These are phyloP conservation scores for Phytophthora sojae DNA, from an alignment of 352 stramenopile genomes.

Conservation along the genomic window DNA sequence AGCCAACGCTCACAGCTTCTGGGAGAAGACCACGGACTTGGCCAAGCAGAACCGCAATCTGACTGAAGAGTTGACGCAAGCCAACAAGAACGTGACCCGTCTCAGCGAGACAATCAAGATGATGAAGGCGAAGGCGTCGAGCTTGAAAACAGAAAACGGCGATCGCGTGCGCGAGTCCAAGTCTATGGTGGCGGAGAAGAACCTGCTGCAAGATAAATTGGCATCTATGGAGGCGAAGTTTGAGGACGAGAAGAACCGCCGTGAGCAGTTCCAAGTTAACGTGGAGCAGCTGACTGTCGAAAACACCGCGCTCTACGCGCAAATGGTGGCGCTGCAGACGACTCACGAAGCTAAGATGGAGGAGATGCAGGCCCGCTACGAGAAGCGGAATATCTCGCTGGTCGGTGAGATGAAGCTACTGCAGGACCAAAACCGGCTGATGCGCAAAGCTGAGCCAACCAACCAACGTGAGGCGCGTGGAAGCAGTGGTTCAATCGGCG, in stretches of 20 bases:
- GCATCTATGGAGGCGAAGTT: slow-evolving; percentile 74
- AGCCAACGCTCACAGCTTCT: slow-evolving; percentile 78
- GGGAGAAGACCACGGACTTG: slow-evolving; percentile 89
- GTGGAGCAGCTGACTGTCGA: slow-evolving; percentile 87
- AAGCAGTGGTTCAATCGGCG: slow-evolving; percentile 9
- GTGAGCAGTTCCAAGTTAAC: slow-evolving; percentile 89
- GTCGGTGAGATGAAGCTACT: slow-evolving; percentile 80
- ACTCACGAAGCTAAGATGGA: slow-evolving; percentile 87
- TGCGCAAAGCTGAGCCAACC: slow-evolving; percentile 55
- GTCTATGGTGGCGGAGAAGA: slow-evolving; percentile 79
- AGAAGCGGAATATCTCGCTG: slow-evolving; percentile 78
- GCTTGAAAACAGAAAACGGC: slow-evolving; percentile 62
- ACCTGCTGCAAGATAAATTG: slow-evolving; percentile 74
- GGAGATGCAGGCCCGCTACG: slow-evolving; percentile 68
- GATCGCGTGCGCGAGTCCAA: slow-evolving; percentile 65
- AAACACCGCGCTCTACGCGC: slow-evolving; percentile 86
- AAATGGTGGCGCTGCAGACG: slow-evolving; percentile 87
- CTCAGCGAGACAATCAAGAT: slow-evolving; percentile 75
- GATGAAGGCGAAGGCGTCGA: slow-evolving; percentile 58
- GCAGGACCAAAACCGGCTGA: slow-evolving; percentile 79
- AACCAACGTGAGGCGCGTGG: slow-evolving; percentile 14
- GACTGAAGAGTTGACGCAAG: slow-evolving; percentile 72
- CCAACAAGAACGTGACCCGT: slow-evolving; percentile 69
- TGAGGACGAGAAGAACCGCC: slow-evolving; percentile 79
- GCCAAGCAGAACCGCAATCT: slow-evolving; percentile 81